Percentiles rank a stretch among this genome's conserved stretches.
Conservation (phyloP, 176 grass and related monocot species). For the Poa pratensis region DNA sequence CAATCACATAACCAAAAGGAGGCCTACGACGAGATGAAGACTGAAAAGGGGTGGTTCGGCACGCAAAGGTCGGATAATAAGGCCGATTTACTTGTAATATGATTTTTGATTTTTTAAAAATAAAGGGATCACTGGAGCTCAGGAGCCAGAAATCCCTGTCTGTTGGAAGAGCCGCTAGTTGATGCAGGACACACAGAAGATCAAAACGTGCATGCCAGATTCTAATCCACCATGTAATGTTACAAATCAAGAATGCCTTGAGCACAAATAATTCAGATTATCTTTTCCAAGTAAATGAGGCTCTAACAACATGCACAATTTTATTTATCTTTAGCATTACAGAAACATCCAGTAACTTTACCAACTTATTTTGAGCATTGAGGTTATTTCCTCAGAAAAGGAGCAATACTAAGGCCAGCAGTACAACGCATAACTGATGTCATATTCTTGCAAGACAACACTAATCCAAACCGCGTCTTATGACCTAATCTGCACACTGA, state of each 20-base stretch:
- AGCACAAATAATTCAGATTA: neutral
- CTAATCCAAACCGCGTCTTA: constrained; percentile 37
- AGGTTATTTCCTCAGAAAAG: constrained; percentile 27
- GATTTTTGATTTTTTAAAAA: too few species aligned
- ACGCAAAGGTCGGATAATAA: too few species aligned
- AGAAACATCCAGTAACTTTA: constrained; percentile 35
- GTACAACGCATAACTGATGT: constrained; percentile 11
- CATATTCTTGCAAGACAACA: constrained; percentile 35
- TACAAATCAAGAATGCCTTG: neutral
- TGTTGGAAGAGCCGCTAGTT: neutral
- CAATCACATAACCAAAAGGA: too few species aligned
- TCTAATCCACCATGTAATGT: neutral
- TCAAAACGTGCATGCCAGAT: neutral
- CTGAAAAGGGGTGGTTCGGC: too few species aligned
- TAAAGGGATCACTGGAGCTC: too few species aligned
- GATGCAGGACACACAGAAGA: constrained; percentile 4
- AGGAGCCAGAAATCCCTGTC: too few species aligned
- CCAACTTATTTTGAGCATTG: constrained; percentile 23
- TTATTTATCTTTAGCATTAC: constrained; percentile 26
- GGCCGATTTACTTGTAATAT: too few species aligned
- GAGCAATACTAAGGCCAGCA: constrained; percentile 28
- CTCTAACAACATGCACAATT: constrained; percentile 5
- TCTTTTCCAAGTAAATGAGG: constrained; percentile 6
- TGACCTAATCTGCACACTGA: constrained; percentile 48
- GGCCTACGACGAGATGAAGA: too few species aligned